Base-by-base conservation (phyloP, 495 filamentous ascomycete species). In the Lentithecium fluviatile region DNA sequence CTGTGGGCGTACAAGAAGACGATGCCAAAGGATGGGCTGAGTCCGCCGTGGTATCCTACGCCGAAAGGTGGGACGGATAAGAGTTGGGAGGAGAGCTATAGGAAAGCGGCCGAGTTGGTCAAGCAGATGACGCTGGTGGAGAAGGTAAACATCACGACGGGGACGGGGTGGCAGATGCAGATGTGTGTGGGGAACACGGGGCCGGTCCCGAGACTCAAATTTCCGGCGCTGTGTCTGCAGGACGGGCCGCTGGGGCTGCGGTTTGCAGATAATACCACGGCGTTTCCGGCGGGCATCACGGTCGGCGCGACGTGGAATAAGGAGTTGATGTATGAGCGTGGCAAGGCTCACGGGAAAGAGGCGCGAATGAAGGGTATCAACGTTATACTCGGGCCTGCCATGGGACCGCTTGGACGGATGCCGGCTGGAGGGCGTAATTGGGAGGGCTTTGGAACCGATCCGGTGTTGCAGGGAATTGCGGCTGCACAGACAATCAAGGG, bases 111-210 rank as follows among this genome's bases (percentile, higher is more conserved):
- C 43, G 79, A 78, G 56, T 71, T 98, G 76, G 94, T 97, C 0
- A 70, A 76, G 52, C 79, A 81, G 70, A 96, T 98, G 93, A 90
- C 83, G 10, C 74, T 98, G 37, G 77, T 87, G 25, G 93, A 96
- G 70, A 98, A 97, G 72, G 88, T 98, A 54, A 97, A 97, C 72
- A 79, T 97, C 64, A 97, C 94, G 0, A 96, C 92, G 0, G 93
- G 93, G 0, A 91, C 85, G 0, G 93, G 94, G 7, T 97, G 92
- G 93, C 77, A 81, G 70, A 93, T 93, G 87, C 90, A 87, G 0
- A 78, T 91, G 47, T 94, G 91, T 55, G 91, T 97, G 5, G 94
- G 93, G 17, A 96, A 95, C 72, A 96, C 91, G 45, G 71, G 70
- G 19, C 60, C 69, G 1, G 73, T 75, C 1, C 66, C 66, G n/a